phyloP scores from a whole-genome alignment of 441 rosid species.

The Corymbia citriodora region DNA sequence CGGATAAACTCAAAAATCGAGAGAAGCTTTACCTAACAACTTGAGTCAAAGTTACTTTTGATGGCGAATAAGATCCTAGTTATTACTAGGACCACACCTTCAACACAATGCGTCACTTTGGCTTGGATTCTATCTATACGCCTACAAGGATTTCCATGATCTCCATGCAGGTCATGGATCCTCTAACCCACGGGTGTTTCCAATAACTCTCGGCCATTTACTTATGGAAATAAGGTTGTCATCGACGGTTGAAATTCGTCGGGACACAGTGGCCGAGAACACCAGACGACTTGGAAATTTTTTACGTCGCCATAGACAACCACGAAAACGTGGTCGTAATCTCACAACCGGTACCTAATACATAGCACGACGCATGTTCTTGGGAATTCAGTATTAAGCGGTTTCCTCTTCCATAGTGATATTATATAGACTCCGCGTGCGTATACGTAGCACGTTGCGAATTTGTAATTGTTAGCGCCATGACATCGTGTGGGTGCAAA shows the following conservation, averaged over 20 bases:
- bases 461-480: not conserved
- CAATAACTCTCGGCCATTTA: not conserved
- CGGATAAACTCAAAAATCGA: not conserved
- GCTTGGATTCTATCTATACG: not conserved
- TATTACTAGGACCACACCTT: not conserved
- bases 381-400: not conserved
- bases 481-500: not conserved
- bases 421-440: not conserved
- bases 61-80: not conserved
- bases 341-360: not conserved
- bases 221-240: not conserved
- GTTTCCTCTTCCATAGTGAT: not conserved
- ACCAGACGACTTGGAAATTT: not conserved
- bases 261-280: not conserved
- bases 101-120: not conserved
- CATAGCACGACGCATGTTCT: not conserved
- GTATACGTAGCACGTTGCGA: not conserved
- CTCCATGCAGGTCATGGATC: not conserved
- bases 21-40: not conserved
- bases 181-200: not conserved
- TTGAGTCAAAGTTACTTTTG: not conserved
- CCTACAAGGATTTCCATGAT: not conserved
- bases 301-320: not conserved
- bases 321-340: not conserved
- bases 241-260: not conserved